phyloP scores from a whole-genome alignment of 2,329 filamentous ascomycete species.

The Harringtonia lauricola region DNA sequence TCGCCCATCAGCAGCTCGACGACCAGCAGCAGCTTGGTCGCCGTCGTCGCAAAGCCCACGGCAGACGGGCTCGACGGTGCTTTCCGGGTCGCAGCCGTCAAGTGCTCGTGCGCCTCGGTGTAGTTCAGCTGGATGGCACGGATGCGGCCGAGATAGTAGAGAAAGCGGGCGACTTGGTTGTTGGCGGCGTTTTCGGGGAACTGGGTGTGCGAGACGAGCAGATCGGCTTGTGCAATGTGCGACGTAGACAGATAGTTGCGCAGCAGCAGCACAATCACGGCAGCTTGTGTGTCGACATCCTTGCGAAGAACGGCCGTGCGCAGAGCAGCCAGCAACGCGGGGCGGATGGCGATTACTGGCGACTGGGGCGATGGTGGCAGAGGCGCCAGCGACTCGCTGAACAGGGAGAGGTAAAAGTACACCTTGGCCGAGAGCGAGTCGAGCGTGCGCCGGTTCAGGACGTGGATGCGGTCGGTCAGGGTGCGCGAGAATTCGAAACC shows the following conservation, averaged over 20 bases:
- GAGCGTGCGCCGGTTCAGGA: conserved; percentile 83
- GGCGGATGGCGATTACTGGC: conserved; percentile 75
- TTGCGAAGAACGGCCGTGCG: conserved; percentile 94
- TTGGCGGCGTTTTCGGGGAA: conserved; percentile 92
- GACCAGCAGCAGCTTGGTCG: conserved; percentile 90
- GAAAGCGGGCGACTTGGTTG: conserved; percentile 93
- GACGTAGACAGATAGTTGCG: conserved; percentile 94
- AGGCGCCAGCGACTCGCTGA: conserved; percentile 82
- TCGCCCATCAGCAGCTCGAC: conserved; percentile 98
- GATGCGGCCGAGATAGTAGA: conserved; percentile 95
- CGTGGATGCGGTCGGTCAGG: conserved; percentile 75
- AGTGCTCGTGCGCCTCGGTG: conserved; percentile 90
- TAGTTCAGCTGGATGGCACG: conserved; percentile 93
- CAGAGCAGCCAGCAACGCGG: conserved; percentile 75
- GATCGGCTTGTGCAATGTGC: conserved; percentile 92
- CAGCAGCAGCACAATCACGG: conserved; percentile 86
- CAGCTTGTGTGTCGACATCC: conserved; percentile 93
- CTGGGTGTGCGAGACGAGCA: conserved; percentile 89
- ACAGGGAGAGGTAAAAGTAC: conserved; percentile 96
- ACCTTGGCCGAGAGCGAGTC: conserved; percentile 90
- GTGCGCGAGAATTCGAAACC: conserved; percentile 77
- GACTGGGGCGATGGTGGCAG: conserved; percentile 83
- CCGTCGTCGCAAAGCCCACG: conserved; percentile 88
- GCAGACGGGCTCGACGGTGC: conserved; percentile 83
- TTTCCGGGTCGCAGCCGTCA: conserved; percentile 89